phyloP scores from a whole-genome alignment of 164 flowering plant species.

The Tinospora cordifolia region DNA sequence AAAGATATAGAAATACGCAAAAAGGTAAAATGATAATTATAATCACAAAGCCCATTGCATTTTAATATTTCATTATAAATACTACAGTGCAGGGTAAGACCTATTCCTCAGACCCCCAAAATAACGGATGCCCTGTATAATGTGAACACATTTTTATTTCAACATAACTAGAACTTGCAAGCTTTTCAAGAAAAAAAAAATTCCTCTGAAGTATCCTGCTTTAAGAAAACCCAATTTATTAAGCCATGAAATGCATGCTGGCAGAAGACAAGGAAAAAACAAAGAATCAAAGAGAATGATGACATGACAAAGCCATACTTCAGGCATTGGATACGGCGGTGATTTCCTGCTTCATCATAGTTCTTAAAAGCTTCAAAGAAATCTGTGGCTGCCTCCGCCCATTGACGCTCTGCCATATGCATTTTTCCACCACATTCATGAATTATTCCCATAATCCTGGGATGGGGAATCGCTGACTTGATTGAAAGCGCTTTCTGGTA shows the following conservation, averaged over 20 bases:
- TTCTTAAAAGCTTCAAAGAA: constrained; percentile 99
- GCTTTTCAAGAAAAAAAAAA: neutral
- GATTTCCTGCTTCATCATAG: constrained; percentile 99
- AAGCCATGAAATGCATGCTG: neutral
- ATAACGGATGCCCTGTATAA: too few relatives aligned
- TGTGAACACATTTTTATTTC: too few relatives aligned
- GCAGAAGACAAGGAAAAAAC: neutral
- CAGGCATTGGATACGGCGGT: constrained; percentile 90
- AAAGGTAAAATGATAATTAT: neutral
- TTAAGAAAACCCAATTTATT: neutral
- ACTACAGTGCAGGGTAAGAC: too few relatives aligned
- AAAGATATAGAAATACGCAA: neutral
- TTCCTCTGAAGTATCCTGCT: neutral
- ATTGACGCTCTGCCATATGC: constrained; percentile 99
- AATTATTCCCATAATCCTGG: constrained; percentile 97
- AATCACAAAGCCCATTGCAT: neutral
- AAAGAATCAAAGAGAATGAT: neutral
- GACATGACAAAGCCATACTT: constrained; percentile 46
- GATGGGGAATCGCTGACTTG: constrained; percentile 99
- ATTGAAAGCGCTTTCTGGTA: constrained; percentile 90
- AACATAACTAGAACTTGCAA: neutral
- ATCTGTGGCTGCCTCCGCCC: constrained; percentile 98
- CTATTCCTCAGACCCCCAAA: too few relatives aligned
- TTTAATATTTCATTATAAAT: neutral
- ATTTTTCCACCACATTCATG: constrained; percentile 99